Evolutionary conservation across 768 basidiomycete species (phyloP), one percentile per base, ranked within the genome.

Genomic region (Crepidotus variabilis): DNA sequence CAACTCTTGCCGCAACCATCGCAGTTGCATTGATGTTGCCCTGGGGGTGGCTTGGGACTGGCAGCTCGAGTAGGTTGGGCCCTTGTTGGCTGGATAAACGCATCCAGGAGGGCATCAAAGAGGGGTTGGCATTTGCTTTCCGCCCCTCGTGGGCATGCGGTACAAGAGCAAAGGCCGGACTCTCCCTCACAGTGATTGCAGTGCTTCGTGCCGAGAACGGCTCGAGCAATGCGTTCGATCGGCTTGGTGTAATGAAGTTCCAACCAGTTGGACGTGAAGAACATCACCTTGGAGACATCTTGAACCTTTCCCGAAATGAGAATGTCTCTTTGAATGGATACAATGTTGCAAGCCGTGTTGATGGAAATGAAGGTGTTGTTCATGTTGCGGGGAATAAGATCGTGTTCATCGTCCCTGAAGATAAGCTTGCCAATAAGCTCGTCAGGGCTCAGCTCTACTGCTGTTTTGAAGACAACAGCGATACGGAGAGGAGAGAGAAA

Each of bases 231-330:
- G 28, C 60, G 60, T 21, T 51, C 53, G 9, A 61, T 14, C 22
- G 62, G 62, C 18, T 53, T 52, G 3, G 34, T 59, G 51, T 63
- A 63, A 48, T 53, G 59, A 20, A 47, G 35, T 28, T 59, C 58
- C 14, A 63, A 53, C 62, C 62, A 63, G 3, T 51, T 47, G 5
- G 62, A 52, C 18, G 57, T 59, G 56, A 55, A 63, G 51, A 63
- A 63, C 62, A 63, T 63, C 18, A 63, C 60, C 14, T 57, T 59
- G 16, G 58, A 61, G 22, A 58, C 58, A 9, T 63, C 56, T 56
- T 61, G 58, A 22, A 63, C 60, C 54, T 58, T 58, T 24, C 62
- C 62, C 8, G 56, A 56, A 33, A 63, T 57, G 20, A 61, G 13
- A 34, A 63, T 61, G 46, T 63, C 56, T 32, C 60, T 55, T 36